Conservation (phyloP, 148 eudicot species). For the Diospyros kaki region DNA sequence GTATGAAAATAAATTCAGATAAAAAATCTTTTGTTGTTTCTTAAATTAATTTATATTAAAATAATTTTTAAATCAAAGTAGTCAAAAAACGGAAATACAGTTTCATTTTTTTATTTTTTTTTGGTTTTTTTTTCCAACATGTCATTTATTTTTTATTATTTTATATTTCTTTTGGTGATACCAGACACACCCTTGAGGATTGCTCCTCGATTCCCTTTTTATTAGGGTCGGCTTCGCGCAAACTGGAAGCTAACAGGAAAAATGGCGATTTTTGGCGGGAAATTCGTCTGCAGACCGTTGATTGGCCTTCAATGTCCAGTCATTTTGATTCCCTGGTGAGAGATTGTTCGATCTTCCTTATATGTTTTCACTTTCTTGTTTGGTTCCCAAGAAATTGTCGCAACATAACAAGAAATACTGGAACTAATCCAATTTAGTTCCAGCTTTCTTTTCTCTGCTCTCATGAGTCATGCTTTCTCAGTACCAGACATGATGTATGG, state of each 20-base stretch:
- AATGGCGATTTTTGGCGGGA: conserved; percentile 24
- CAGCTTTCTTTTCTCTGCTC: neutral
- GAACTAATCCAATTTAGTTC: neutral
- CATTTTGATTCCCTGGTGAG: conserved; percentile 31
- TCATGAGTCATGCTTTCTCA: neutral
- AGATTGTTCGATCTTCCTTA: neutral
- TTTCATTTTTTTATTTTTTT: no score
- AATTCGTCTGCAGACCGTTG: conserved; percentile 17
- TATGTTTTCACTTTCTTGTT: neutral
- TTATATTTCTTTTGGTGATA: neutral
- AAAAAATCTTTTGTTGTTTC: no score
- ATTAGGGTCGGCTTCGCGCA: neutral
- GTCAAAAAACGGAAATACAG: neutral
- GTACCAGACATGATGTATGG: neutral
- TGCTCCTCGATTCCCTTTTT: neutral
- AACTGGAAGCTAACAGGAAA: no score
- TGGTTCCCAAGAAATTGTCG: conserved; percentile 2
- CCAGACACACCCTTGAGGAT: no score
- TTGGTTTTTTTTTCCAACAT: no score
- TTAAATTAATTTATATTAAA: no score
- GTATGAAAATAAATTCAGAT: no score
- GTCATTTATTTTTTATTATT: neutral
- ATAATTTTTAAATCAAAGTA: neutral
- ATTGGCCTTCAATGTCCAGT: conserved; percentile 20
- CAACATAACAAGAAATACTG: neutral